phyloP scores from a whole-genome alignment of 176 grass and related monocot genomes.

The Triticum dicoccoides region DNA sequence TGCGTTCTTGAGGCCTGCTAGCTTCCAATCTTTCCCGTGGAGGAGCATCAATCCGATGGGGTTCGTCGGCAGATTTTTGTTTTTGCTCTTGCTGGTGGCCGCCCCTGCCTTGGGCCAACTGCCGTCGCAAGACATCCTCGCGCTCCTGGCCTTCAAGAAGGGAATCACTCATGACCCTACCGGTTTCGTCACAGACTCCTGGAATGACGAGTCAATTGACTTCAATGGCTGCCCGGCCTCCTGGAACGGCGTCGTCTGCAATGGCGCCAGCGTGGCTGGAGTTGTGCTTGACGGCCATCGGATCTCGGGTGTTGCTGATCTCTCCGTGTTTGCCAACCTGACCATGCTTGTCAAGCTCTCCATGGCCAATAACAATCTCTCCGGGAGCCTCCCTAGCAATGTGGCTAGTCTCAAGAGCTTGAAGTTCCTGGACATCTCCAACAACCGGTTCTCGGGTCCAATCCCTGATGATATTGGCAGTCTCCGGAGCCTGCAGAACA shows the following conservation, averaged over 20 bases:
- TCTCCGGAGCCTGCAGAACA: constrained; percentile 73
- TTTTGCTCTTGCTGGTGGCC: constrained; percentile 50
- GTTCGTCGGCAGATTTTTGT: constrained; percentile 38
- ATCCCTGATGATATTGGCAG: constrained; percentile 62
- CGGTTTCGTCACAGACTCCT: constrained; percentile 76
- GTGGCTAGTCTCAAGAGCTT: constrained; percentile 66
- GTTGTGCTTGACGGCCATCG: constrained; percentile 76
- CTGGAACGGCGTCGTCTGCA: constrained; percentile 95
- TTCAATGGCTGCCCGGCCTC: constrained; percentile 93
- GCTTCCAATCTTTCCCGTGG: not conserved
- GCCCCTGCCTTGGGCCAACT: constrained; percentile 66
- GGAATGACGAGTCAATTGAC: constrained; percentile 93
- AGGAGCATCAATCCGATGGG: constrained; percentile 51
- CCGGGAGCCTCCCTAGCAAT: constrained; percentile 56
- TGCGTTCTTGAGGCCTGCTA: constrained; percentile 22
- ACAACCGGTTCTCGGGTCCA: constrained; percentile 66
- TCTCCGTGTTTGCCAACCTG: constrained; percentile 84
- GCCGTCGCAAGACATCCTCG: constrained; percentile 84
- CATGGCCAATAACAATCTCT: constrained; percentile 84
- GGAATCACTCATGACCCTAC: constrained; percentile 79
- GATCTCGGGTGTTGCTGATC: constrained; percentile 63
- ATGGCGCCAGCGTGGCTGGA: constrained; percentile 72
- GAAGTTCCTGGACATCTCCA: constrained; percentile 78
- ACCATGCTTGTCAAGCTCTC: constrained; percentile 82
- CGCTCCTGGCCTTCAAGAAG: constrained; percentile 96